Evolutionary conservation across 2,329 filamentous ascomycete genomes (phyloP).

Genomic region (Colletotrichum simmondsii): DNA sequence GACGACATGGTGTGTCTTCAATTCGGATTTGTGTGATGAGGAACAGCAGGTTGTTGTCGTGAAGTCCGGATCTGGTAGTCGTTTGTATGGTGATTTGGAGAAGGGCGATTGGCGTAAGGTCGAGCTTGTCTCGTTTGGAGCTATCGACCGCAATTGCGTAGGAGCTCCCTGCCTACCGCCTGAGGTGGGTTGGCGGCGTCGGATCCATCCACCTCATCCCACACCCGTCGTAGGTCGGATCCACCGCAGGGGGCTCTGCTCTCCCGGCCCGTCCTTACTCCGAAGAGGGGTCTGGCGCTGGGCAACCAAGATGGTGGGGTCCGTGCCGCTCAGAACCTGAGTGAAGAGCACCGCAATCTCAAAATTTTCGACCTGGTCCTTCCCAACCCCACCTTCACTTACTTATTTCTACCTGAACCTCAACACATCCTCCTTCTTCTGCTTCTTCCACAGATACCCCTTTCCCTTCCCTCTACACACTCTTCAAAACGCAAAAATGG

Average conservation of each 20-base stretch:
- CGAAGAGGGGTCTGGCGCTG: conserved; percentile 30
- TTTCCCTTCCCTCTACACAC: conserved; percentile 37
- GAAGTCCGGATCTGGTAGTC: not conserved
- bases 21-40: not conserved
- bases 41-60: not conserved
- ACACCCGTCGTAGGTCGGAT: not conserved
- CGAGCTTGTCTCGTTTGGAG: conserved; percentile 25
- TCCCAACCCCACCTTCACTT: conserved; percentile 51
- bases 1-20: conserved; percentile 58
- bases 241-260: not conserved
- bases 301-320: conserved; percentile 32
- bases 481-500: conserved; percentile 63
- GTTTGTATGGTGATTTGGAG: conserved; percentile 12
- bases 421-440: conserved; percentile 38
- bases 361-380: conserved; percentile 46
- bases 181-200: conserved; percentile 15
- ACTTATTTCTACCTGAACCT: conserved; percentile 36
- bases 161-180: conserved; percentile 32
- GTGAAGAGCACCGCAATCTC: conserved; percentile 36
- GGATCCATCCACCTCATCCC: not conserved
- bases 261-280: conserved; percentile 36
- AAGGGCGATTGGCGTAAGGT: conserved; percentile 21
- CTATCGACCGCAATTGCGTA: conserved; percentile 33
- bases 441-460: conserved; percentile 40
- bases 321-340: conserved; percentile 27